phyloP scores from a whole-genome alignment of 139 green algal genomes.

The Chlorella ohadii region DNA sequence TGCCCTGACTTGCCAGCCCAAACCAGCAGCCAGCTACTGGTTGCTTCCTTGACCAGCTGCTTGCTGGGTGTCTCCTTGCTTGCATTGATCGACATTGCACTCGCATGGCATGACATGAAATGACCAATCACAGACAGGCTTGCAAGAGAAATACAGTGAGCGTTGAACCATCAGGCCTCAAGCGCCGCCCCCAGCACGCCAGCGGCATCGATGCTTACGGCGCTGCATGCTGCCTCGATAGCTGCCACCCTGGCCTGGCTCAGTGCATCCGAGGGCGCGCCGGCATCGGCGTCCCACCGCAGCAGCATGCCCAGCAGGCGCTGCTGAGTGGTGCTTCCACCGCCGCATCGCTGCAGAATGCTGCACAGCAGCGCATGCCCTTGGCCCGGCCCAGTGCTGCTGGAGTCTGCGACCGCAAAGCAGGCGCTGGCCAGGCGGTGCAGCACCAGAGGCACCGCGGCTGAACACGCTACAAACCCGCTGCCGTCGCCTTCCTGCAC shows the following conservation, averaged over 20 bases:
- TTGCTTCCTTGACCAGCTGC: too few relatives aligned
- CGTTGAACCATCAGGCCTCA: not conserved
- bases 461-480: not conserved
- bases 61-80: too few relatives aligned
- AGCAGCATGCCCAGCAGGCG: constrained; percentile 36
- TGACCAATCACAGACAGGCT: too few relatives aligned
- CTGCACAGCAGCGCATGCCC: not conserved
- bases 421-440: constrained; percentile 37
- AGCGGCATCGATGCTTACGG: not conserved
- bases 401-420: not conserved
- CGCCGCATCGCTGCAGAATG: constrained; percentile 18
- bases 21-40: too few relatives aligned
- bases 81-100: too few relatives aligned
- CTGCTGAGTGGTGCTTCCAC: not conserved
- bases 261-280: constrained; percentile 16
- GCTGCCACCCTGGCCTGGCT: not conserved
- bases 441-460: constrained; percentile 24
- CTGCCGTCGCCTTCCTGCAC: not conserved
- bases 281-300: constrained; percentile 18
- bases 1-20: too few relatives aligned
- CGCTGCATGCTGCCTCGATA: constrained; percentile 5
- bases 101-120: too few relatives aligned
- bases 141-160: too few relatives aligned
- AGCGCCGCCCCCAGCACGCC: constrained; percentile 6
- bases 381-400: not conserved